Percentiles rank a stretch among this genome's conserved stretches.
Conservation (phyloP, 2,329 filamentous ascomycete genomes). For the Sclerotinia glacialis region DNA sequence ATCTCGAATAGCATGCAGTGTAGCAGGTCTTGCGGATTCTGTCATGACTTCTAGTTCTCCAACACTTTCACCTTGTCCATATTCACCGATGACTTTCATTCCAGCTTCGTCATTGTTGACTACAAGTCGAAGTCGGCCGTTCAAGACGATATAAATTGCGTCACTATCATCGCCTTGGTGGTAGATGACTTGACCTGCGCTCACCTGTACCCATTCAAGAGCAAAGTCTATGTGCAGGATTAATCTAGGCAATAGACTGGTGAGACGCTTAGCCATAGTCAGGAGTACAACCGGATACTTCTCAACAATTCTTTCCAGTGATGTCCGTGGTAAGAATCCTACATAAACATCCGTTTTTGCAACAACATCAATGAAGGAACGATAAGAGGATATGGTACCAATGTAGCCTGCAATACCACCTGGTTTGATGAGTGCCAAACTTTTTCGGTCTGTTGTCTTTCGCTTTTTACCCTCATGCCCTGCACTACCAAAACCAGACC, state of each 20-base stretch:
- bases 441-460: slow-evolving; percentile 57
- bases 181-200: slow-evolving; percentile 90
- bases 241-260: slow-evolving; percentile 80
- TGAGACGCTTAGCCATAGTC: slow-evolving; percentile 94
- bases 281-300: slow-evolving; percentile 87
- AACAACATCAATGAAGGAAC: slow-evolving; percentile 93
- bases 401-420: slow-evolving; percentile 93
- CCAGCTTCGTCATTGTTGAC: slow-evolving; percentile 77
- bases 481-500: slow-evolving; percentile 28
- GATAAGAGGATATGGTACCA: slow-evolving; percentile 88
- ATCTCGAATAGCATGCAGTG: slow-evolving; percentile 91
- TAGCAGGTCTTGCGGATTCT: slow-evolving; percentile 85
- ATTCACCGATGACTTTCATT: slow-evolving; percentile 85
- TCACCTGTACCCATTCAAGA: slow-evolving; percentile 96
- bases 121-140: slow-evolving; percentile 83
- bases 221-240: slow-evolving; percentile 98
- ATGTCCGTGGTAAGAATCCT: slow-evolving; percentile 81
- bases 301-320: slow-evolving; percentile 89
- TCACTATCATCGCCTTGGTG: slow-evolving; percentile 94
- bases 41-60: slow-evolving; percentile 97
- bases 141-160: slow-evolving; percentile 96
- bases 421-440: slow-evolving; percentile 87
- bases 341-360: slow-evolving; percentile 99
- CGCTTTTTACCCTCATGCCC: slow-evolving; percentile 41
- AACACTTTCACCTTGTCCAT: slow-evolving; percentile 94